Percentiles rank a stretch among this genome's conserved stretches.
phyloP scores from a whole-genome alignment of 768 basidiomycete species.

The Psilocybe sp. region DNA sequence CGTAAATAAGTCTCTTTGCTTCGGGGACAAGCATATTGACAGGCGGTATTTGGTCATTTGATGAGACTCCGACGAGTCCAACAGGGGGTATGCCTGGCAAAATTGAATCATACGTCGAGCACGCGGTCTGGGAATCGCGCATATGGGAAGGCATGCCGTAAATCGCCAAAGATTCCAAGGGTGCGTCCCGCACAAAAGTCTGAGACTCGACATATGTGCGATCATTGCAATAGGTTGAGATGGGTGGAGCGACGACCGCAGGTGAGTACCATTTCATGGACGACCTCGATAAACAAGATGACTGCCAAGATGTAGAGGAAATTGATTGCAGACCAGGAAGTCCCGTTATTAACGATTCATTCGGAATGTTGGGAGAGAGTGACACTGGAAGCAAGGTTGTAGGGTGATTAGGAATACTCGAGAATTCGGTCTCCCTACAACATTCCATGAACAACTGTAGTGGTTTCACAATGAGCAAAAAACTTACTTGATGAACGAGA shows the following conservation, averaged over 20 bases:
- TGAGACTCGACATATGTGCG: conserved; percentile 79
- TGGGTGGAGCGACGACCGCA: conserved; percentile 82
- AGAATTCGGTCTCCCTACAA: conserved; percentile 53
- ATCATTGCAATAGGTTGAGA: conserved; percentile 68
- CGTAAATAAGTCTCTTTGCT: conserved; percentile 90
- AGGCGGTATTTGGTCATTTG: conserved; percentile 70
- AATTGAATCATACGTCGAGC: conserved; percentile 40
- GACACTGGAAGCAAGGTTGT: conserved; percentile 35
- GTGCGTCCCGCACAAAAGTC: conserved; percentile 56
- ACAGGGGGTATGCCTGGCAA: conserved; percentile 59
- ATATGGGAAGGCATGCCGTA: conserved; percentile 79
- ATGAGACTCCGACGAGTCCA: conserved; percentile 69
- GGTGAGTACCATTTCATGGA: conserved; percentile 84
- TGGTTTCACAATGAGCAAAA: background rate
- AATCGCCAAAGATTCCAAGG: conserved; percentile 71
- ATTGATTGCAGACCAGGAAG: conserved; percentile 63
- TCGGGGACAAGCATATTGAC: conserved; percentile 92
- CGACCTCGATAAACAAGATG: conserved; percentile 80
- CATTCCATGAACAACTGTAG: background rate
- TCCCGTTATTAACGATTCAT: conserved; percentile 33
- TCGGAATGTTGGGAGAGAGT: conserved; percentile 22
- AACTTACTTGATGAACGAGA: conserved; percentile 42
- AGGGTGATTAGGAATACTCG: conserved; percentile 26
- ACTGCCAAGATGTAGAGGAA: conserved; percentile 55
- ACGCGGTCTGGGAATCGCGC: conserved; percentile 54